Evolutionary conservation across 805 yeast genomes (phyloP).

Genomic region (Pichia manshurica): DNA sequence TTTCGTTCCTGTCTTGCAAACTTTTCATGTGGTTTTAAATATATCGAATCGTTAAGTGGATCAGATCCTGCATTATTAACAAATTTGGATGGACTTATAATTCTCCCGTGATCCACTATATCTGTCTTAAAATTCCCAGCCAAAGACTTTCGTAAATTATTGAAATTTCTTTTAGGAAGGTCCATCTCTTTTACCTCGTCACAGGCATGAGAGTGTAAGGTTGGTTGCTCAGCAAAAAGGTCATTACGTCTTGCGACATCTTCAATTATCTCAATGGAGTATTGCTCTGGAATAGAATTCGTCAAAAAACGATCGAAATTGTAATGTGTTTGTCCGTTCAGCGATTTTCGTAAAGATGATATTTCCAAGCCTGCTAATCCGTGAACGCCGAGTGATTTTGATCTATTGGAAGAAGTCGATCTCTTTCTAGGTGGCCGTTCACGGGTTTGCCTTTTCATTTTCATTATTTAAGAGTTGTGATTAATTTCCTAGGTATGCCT

Average conservation of each 20-base stretch:
- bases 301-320: constrained; percentile 32
- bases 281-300: constrained; percentile 23
- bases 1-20: constrained; percentile 62
- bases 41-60: constrained; percentile 43
- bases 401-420: too few relatives aligned
- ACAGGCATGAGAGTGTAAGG: neutral
- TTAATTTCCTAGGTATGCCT: too few relatives aligned
- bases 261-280: constrained; percentile 18
- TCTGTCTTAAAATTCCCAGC: constrained; percentile 15
- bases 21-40: constrained; percentile 44
- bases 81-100: constrained; percentile 4
- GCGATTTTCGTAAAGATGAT: constrained; percentile 19
- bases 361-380: constrained; percentile 7
- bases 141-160: neutral
- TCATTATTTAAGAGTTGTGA: too few relatives aligned
- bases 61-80: constrained; percentile 24
- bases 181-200: neutral
- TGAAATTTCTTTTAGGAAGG: neutral
- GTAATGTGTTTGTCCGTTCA: constrained; percentile 18
- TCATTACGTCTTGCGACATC: neutral
- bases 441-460: neutral
- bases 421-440: neutral
- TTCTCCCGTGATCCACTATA: constrained; percentile 17
- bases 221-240: neutral
- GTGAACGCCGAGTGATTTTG: neutral